Evolutionary conservation across 169 alveolate genomes (phyloP), one percentile per base, ranked within the genome.

Genomic region (Theileria annulata): DNA sequence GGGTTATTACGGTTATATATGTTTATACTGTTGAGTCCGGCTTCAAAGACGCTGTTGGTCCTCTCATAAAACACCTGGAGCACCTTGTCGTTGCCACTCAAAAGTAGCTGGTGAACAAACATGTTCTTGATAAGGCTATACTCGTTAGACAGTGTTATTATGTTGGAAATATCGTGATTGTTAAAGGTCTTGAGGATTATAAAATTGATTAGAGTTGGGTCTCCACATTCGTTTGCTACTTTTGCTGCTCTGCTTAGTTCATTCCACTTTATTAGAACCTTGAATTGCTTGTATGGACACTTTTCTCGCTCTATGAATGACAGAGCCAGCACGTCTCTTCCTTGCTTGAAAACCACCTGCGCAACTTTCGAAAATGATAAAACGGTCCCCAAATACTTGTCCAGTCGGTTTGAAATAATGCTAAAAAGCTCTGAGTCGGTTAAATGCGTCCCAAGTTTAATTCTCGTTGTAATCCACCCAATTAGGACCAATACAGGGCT

Each of bases 331-430:
- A 49, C 66, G 27, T 66, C 69, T 12, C 88, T 68, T 51, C 56
- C 42, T 49, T 75, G 77, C 56, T 25, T 42, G 19, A 68, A 70
- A 10, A 49, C 85, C 0, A 71, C 85, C 56, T 42, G 51, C 0
- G 88, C 83, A 12, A 81, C 74, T 30, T 75, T 77, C 47, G 83
- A 67, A 49, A 66, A 81, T 3, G 88, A 78, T 56, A 79, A 56
- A 25, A 81, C 62, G 3, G 74, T 71, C 13, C 85, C 85, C n/a
- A 77, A 72, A 35, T 81, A 75, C 23, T 77, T 71, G n/a, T 75
- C 83, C 28, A 81, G 67, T 8, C 51, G 21, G 35, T 15, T 35
- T 13, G 74, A 74, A 21, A 81, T 81, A 30, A 35, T 35, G 59
- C 63, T 77, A 25, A 54, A 68, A 8, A 81, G 80, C 33, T 81